Evolutionary conservation across 78 protist species (phyloP), one percentile per base, ranked within the genome.

Genomic region (Tieghemostelium lacteum): DNA sequence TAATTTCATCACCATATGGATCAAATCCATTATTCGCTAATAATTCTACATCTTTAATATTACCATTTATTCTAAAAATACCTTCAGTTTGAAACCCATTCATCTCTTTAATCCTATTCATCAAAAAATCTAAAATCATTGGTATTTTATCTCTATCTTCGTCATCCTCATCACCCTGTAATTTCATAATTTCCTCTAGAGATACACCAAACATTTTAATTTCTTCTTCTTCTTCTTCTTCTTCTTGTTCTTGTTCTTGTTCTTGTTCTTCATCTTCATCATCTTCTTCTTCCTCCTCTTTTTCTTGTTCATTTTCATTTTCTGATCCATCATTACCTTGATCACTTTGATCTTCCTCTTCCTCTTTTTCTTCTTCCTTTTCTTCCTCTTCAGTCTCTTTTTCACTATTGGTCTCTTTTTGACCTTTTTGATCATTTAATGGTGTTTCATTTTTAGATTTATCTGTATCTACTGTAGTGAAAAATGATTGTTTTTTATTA

Each of bases 131-230:
- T 29, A 83, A 69, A 0, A 83, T 29, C 33, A 83, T 57, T 69
- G 89, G 89, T 6, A 83, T 71, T 36, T 69, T 52, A 14, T 61
- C 69, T 28, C 55, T 45, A 10, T 66, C 57, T n/a, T 77, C 74
- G 17, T 57, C 65, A 37, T 40, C 40, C 1, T 78, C 75, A 12
- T 78, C 74, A n/a, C 67, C 64, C 39, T 83, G 89, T 29, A 83
- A 58, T 28, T 83, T 74, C 89, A 83, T 83, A 7, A 83, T 31
- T 29, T 61, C 49, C 17, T 12, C 61, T 1, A 83, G 16, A 31
- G 61, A 58, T 19, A 83, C 89, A 22, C 89, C 89, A 83, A 83
- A 83, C 89, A 83, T 83, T 52, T 74, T 63, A n/a, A 83, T 57
- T 28, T 83, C 76, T 19, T 83, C 89, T 22, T 69, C 77, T 14